Evolutionary conservation across 108 stramenopile genomes (phyloP).

Genomic region (Poteriospumella lacustris): DNA sequence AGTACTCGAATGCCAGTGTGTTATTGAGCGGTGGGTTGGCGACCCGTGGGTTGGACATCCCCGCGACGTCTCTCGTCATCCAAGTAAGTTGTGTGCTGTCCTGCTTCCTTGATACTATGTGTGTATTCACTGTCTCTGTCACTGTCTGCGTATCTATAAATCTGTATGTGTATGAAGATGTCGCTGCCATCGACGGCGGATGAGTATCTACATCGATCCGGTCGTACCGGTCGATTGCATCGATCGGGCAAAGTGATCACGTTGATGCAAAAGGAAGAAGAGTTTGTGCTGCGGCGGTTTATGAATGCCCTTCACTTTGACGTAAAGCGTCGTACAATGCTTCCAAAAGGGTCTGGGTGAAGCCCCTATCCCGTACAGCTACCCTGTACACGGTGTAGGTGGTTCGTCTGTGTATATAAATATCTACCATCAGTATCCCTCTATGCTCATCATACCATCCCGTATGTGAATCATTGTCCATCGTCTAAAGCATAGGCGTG

Average conservation of each 20-base stretch:
- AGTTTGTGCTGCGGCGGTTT: slow-evolving; percentile 42
- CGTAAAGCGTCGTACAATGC: too few species aligned
- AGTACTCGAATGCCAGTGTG: slow-evolving; percentile 27
- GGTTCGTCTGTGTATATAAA: too few species aligned
- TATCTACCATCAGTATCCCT: too few species aligned
- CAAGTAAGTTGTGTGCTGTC: background rate
- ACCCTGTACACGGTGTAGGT: too few species aligned
- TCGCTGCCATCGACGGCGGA: slow-evolving; percentile 40
- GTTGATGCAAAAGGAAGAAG: slow-evolving; percentile 41
- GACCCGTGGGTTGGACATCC: slow-evolving; percentile 47
- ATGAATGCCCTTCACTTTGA: slow-evolving; percentile 36
- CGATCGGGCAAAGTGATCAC: slow-evolving; percentile 35
- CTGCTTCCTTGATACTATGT: too few species aligned
- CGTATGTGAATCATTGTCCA: too few species aligned
- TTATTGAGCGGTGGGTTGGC: slow-evolving; percentile 41
- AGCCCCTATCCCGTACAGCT: too few species aligned
- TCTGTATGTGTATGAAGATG: slow-evolving; percentile 10
- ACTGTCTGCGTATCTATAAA: background rate
- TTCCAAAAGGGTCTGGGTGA: too few species aligned
- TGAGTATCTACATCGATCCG: slow-evolving; percentile 46
- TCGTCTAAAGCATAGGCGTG: too few species aligned
- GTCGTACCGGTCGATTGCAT: slow-evolving; percentile 44
- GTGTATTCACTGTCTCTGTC: too few species aligned
- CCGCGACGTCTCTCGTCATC: slow-evolving; percentile 42
- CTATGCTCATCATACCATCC: too few species aligned